phyloP scores from a whole-genome alignment of 2,329 filamentous ascomycete species.

The Herpotrichia juniperi region DNA sequence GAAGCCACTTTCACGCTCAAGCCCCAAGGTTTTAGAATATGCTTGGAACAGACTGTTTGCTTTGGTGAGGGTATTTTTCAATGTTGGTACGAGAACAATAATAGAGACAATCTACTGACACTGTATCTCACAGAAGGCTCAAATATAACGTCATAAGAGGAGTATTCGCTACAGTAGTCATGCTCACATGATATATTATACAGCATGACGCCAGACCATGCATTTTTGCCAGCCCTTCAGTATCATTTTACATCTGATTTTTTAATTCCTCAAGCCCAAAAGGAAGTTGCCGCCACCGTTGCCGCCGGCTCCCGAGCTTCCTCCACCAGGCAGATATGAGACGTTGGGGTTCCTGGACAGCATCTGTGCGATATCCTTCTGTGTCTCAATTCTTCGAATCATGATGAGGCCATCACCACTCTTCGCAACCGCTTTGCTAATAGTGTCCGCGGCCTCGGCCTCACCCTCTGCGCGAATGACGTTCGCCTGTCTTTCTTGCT shows the following conservation, averaged over 20 bases:
- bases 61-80: too few species aligned
- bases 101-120: too few species aligned
- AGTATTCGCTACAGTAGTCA: constrained; percentile 41
- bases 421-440: constrained; percentile 92
- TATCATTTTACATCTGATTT: constrained; percentile 2
- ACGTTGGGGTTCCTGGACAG: constrained; percentile 92
- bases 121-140: too few species aligned
- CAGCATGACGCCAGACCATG: constrained; percentile 33
- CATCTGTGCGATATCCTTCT: constrained; percentile 92
- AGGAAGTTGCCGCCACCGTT: constrained; percentile 69
- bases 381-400: constrained; percentile 97
- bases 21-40: too few species aligned
- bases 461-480: constrained; percentile 98
- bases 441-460: constrained; percentile 94
- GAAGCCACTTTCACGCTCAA: too few species aligned
- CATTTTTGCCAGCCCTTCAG: constrained; percentile 16
- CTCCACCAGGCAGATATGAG: constrained; percentile 84
- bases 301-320: constrained; percentile 59
- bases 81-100: too few species aligned
- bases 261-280: constrained; percentile 64
- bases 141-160: constrained; percentile 26
- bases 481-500: constrained; percentile 98
- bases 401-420: constrained; percentile 90
- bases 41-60: too few species aligned
- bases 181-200: constrained; percentile 38